Percentiles rank a stretch among this genome's conserved stretches.
Evolutionary conservation across 2,329 filamentous ascomycete genomes (phyloP).

Genomic region (Onygena corvina): DNA sequence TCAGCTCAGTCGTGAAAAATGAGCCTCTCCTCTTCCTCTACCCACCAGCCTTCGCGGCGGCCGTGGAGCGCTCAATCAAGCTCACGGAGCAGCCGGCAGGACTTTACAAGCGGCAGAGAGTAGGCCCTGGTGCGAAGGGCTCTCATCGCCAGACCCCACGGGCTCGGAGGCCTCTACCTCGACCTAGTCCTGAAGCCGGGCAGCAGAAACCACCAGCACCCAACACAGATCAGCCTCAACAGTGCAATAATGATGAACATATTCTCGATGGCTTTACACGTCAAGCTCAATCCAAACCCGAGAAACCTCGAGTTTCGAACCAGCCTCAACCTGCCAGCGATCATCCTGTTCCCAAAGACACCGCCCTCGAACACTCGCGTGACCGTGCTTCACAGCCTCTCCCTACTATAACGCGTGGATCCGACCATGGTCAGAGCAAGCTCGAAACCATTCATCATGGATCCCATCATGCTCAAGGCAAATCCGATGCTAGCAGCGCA

Average conservation of each 20-base stretch:
- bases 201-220: background rate
- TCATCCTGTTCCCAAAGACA: too few species aligned
- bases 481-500: too few species aligned
- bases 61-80: conserved; percentile 11
- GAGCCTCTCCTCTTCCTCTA: conserved; percentile 38
- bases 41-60: conserved; percentile 30
- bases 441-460: too few species aligned
- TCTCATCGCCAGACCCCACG: background rate
- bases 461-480: too few species aligned
- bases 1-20: conserved; percentile 24
- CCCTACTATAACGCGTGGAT: too few species aligned
- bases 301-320: too few species aligned
- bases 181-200: background rate
- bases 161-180: background rate
- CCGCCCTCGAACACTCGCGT: too few species aligned
- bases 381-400: too few species aligned
- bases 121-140: background rate
- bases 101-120: conserved; percentile 10
- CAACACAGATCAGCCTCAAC: background rate
- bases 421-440: too few species aligned
- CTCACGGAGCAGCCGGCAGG: background rate
- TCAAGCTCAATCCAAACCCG: background rate
- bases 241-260: background rate
- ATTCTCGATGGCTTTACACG: background rate
- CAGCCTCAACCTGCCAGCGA: too few species aligned